Percentiles rank a stretch among this genome's conserved stretches.
Conservation (phyloP, 257 asterid species). For the Lycium ferocissimum region DNA sequence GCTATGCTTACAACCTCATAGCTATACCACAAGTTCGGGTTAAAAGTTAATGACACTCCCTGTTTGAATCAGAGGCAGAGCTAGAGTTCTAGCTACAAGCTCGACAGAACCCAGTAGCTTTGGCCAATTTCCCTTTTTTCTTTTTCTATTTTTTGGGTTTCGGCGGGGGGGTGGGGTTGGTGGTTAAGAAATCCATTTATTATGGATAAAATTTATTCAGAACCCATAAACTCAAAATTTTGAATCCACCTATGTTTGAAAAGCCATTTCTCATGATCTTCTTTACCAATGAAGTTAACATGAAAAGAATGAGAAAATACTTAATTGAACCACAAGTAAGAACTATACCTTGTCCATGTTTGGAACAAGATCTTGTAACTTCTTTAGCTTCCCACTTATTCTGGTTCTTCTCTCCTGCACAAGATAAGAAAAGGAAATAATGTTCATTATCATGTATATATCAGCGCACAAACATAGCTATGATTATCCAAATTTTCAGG, state of each 20-base stretch:
- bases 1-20: background rate
- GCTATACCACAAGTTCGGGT: background rate
- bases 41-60: background rate
- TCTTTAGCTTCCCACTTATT: slow-evolving; percentile 86
- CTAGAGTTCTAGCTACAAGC: no score
- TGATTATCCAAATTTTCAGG: background rate
- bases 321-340: background rate
- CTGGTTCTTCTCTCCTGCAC: slow-evolving; percentile 87
- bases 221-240: no score
- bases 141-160: no score
- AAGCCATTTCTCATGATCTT: background rate
- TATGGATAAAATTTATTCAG: no score
- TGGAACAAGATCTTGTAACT: slow-evolving; percentile 93
- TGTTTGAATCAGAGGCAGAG: no score
- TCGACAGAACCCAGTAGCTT: no score
- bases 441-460: background rate
- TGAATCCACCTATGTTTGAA: no score
- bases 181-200: no score
- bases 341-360: slow-evolving; percentile 90
- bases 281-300: background rate
- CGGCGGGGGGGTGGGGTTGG: no score
- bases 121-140: no score
- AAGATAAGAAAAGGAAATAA: background rate
- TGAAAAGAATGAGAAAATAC: background rate
- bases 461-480: background rate